Evolutionary conservation across 306 rosid species (phyloP).

Genomic region (cucumber (Cucumis sativus)): DNA sequence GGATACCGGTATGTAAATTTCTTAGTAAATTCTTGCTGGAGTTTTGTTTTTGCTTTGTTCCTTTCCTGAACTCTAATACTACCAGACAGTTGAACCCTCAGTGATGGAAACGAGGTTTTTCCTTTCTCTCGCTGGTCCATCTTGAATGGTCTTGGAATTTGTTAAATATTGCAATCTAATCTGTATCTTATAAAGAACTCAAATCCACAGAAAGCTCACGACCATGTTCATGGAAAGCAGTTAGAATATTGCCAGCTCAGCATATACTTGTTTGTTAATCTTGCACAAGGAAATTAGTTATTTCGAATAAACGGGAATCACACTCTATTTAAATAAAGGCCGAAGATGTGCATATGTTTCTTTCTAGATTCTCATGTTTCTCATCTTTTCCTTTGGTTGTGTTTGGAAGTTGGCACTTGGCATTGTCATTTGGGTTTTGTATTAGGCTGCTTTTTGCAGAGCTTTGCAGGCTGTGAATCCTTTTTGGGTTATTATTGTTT

Average conservation of each 20-base stretch:
- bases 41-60: background rate
- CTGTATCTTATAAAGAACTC: background rate
- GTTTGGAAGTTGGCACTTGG: background rate
- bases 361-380: background rate
- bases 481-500: background rate
- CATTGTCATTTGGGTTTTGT: background rate
- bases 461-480: background rate
- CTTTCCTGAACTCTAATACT: background rate
- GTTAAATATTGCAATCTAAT: background rate
- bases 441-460: background rate
- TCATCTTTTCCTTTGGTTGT: background rate
- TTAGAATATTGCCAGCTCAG: background rate
- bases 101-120: background rate
- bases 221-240: background rate
- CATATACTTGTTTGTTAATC: background rate
- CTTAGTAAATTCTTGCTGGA: background rate
- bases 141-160: background rate
- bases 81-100: background rate
- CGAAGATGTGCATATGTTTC: background rate
- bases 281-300: background rate
- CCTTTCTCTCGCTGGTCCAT: background rate
- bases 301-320: background rate
- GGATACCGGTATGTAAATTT: constrained; percentile 64
- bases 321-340: background rate
- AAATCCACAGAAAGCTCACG: background rate